phyloP scores from a whole-genome alignment of 306 rosid species.

The Astragalus glycyphyllos region DNA sequence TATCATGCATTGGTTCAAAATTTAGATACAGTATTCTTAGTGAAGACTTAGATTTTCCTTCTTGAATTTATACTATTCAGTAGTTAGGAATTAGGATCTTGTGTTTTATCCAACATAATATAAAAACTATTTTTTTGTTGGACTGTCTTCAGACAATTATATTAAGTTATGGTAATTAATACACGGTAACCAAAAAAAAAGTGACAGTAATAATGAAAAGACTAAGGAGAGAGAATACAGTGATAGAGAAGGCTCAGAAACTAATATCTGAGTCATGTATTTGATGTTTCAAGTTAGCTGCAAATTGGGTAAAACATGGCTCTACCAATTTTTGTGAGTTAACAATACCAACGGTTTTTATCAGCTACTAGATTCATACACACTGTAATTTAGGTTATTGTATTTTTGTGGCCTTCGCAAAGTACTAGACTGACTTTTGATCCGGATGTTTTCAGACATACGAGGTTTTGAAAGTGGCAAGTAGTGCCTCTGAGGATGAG shows the following conservation, averaged over 20 bases:
- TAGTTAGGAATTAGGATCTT: neutral
- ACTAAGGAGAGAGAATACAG: slow-evolving; percentile 5
- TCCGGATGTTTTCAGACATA: slow-evolving; percentile 69
- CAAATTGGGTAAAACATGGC: slow-evolving; percentile 22
- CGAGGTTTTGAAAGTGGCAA: slow-evolving; percentile 69
- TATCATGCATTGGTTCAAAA: slow-evolving; percentile 7
- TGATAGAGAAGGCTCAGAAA: slow-evolving; percentile 10
- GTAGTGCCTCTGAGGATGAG: slow-evolving; percentile 64
- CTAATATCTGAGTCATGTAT: slow-evolving; percentile 8
- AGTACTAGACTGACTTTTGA: slow-evolving; percentile 48
- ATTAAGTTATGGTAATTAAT: neutral
- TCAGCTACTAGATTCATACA: slow-evolving; percentile 24
- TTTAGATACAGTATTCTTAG: neutral
- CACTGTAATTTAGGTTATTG: slow-evolving; percentile 29
- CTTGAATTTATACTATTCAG: neutral
- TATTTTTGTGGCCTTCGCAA: slow-evolving; percentile 39
- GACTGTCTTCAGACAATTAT: slow-evolving; percentile 1
- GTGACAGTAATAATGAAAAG: neutral
- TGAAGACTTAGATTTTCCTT: slow-evolving; percentile 23
- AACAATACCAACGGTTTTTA: neutral
- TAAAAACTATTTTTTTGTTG: neutral
- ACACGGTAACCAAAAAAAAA: neutral
- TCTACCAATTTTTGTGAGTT: slow-evolving; percentile 14
- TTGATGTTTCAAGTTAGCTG: slow-evolving; percentile 22
- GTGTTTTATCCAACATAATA: slow-evolving; percentile 24